Evolutionary conservation across 441 rosid species (phyloP), one percentile per base, ranked within the genome.

Genomic region (Pelargonium cotyledonis): DNA sequence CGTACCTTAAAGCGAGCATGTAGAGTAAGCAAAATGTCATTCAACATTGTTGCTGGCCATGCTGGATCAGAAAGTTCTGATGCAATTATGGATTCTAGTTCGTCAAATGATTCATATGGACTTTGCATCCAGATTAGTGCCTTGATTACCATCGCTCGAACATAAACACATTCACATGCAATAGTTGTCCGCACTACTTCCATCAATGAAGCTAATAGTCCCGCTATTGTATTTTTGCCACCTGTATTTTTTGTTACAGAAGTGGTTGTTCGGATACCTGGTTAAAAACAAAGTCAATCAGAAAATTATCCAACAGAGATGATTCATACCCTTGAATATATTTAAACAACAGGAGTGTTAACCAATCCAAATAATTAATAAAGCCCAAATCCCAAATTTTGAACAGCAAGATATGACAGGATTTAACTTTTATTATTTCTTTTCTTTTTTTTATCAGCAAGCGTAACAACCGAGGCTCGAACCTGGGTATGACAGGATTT

Each of bases 61-160:
- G 89, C 81, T 65, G 99, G 99, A 86, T 96, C 99, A 74, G 99
- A 89, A 75, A 96, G 98, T 86, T 96, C 99, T 2, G 98, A 92
- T 63, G 97, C 99, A 77, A 95, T 92, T 75, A 95, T 92, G 60
- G 96, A 95, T 80, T 86, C 94, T 72, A 95, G 76, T 79, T 95
- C 99, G 77, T 95, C 98, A 79, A 92, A 86, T 6, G 99, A 85
- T 78, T 92, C 99, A 79, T 85, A 82, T 9, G 98, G 96, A 79
- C 92, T 88, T 87, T 95, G 99, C 98, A 95, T 95, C 99, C 99
- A 95, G 80, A 95, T 92, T 89, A 95, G 82, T 77, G 97, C 98
- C 85, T 95, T 95, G 82, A 95, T 86, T 70, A 95, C 98, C 97
- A 95, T 91, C 65, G 91, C 97, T 74, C 98, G 91, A 78, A 95